Evolutionary conservation across 805 yeast species (phyloP).

Genomic region (Teunomyces stri): DNA sequence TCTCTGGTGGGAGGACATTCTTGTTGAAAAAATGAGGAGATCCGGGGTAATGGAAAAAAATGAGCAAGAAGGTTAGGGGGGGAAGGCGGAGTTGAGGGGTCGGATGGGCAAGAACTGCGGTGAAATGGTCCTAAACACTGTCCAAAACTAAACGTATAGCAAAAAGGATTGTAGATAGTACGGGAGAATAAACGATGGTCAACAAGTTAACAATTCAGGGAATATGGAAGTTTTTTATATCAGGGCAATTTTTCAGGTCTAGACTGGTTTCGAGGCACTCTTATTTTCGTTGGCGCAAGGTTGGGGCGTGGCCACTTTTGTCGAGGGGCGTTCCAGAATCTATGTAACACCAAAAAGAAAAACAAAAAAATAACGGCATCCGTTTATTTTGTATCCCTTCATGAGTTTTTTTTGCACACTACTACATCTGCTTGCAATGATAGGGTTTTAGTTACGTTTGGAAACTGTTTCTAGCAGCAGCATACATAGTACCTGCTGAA

Average conservation of each 20-base stretch:
- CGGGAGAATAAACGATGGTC: neutral
- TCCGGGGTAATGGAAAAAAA: neutral
- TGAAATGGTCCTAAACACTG: neutral
- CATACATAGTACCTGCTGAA: too few relatives aligned
- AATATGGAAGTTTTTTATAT: neutral
- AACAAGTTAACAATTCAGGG: neutral
- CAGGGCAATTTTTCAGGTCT: neutral
- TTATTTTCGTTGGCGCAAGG: neutral
- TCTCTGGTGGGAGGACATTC: constrained; percentile 9
- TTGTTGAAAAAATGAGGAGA: constrained; percentile 1
- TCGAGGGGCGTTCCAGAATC: neutral
- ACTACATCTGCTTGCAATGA: neutral
- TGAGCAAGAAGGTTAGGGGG: neutral
- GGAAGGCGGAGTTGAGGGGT: neutral
- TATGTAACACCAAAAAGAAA: neutral
- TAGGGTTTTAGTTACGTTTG: neutral
- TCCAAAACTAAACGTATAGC: neutral
- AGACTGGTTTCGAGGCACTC: neutral
- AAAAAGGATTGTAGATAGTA: neutral
- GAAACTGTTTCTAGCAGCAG: too few relatives aligned
- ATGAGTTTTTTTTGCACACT: neutral
- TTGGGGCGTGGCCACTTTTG: neutral
- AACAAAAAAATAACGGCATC: neutral
- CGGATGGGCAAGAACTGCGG: neutral
- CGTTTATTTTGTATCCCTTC: neutral